Evolutionary conservation across 2,329 filamentous ascomycete species (phyloP).

Genomic region (Nothophoma quercina): DNA sequence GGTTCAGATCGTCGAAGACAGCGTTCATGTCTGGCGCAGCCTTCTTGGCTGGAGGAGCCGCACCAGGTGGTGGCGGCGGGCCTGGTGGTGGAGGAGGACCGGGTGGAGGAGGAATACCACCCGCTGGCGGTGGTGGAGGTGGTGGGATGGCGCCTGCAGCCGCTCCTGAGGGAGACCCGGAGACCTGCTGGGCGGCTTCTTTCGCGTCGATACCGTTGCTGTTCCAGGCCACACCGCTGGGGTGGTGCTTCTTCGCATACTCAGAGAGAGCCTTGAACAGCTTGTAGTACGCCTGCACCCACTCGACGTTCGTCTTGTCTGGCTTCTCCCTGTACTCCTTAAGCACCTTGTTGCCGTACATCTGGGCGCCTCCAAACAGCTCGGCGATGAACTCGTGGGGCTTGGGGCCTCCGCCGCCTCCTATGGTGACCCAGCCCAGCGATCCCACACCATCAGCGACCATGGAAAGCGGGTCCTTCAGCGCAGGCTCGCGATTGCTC

Average conservation of each 20-base stretch:
- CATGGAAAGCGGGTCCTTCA: slow-evolving; percentile 83
- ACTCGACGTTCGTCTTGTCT: slow-evolving; percentile 79
- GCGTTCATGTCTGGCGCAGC: slow-evolving; percentile 74
- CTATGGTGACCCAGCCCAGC: slow-evolving; percentile 88
- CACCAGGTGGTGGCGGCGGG: slow-evolving; percentile 42
- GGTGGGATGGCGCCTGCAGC: slow-evolving; percentile 71
- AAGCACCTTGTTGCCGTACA: slow-evolving; percentile 92
- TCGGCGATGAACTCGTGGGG: slow-evolving; percentile 88
- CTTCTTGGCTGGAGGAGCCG: slow-evolving; percentile 61
- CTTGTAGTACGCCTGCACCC: slow-evolving; percentile 91
- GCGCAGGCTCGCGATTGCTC: slow-evolving; percentile 74
- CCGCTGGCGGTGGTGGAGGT: slow-evolving; percentile 68
- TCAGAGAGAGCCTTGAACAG: slow-evolving; percentile 84
- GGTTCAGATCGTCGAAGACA: slow-evolving; percentile 91
- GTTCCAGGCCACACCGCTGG: slow-evolving; percentile 87
- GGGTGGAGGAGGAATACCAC: slow-evolving; percentile 68
- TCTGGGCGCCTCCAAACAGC: slow-evolving; percentile 82
- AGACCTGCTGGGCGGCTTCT: slow-evolving; percentile 69
- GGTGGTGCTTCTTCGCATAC: slow-evolving; percentile 85
- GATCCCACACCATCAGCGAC: slow-evolving; percentile 90
- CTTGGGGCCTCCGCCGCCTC: slow-evolving; percentile 62
- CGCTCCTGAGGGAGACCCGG: slow-evolving; percentile 50
- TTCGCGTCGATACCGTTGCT: slow-evolving; percentile 74
- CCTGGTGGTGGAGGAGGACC: slow-evolving; percentile 69
- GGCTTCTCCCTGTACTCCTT: slow-evolving; percentile 86